These are phyloP conservation scores for Leersia perrieri DNA, from an alignment of 176 grass and related monocot genomes.

Conservation along the genomic window DNA sequence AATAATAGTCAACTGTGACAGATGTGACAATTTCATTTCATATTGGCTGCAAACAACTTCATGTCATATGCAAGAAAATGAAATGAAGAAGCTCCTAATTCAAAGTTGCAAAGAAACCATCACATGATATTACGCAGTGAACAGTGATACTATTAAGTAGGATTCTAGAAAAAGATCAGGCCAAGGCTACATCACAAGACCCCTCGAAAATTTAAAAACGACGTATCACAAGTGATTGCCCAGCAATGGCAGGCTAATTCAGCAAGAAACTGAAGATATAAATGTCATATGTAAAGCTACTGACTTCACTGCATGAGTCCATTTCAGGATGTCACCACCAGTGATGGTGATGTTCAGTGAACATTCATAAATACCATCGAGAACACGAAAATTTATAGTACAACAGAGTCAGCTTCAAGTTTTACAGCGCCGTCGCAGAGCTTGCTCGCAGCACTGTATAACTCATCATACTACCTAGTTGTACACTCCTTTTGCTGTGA, in stretches of 20 bases:
- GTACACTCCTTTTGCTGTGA: conserved; percentile 16
- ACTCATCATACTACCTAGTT: background rate
- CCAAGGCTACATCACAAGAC: background rate
- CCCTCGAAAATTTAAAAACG: background rate
- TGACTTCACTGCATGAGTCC: background rate
- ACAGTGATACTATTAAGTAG: background rate
- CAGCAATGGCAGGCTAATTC: background rate
- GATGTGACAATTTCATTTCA: conserved; percentile 28
- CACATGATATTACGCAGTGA: background rate
- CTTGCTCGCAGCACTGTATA: background rate
- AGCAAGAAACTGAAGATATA: background rate
- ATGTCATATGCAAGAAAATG: conserved; percentile 25
- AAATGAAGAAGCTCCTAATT: background rate
- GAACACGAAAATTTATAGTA: conserved; percentile 19
- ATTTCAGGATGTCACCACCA: background rate
- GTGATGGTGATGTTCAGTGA: background rate
- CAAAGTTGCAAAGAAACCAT: background rate
- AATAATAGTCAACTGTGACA: conserved; percentile 10
- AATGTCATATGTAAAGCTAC: background rate
- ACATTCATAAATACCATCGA: background rate
- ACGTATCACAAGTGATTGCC: background rate
- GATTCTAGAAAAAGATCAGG: background rate
- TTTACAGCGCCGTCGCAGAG: background rate
- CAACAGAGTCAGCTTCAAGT: conserved; percentile 14
- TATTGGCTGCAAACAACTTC: too few relatives aligned